Evolutionary conservation across 208 protist genomes (phyloP), one percentile per base, ranked within the genome.

Genomic region (Wallacemonas sp.): DNA sequence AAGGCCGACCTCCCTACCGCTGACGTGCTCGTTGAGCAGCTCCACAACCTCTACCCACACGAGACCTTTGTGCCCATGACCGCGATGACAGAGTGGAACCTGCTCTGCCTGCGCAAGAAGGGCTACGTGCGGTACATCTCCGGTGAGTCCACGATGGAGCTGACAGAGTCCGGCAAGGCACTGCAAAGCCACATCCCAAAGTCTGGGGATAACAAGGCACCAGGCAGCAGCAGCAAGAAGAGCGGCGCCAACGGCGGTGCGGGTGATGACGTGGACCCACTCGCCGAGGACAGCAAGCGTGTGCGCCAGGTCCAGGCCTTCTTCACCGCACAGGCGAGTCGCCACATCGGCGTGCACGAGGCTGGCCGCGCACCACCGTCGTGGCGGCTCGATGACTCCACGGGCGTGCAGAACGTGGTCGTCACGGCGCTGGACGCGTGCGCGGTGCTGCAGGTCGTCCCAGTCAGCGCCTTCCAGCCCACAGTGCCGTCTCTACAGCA

Each of bases 1-100:
- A 98, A 98, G 81, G 74, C 77, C 5, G 95, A 98, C 71, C 43
- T 92, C 27, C 70, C 80, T 12, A 63, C 79, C 33, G 85, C 88
- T 19, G 49, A 30, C 33, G 65, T 39, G 23, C 48, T 94, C 41
- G 73, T 72, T n/a, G 61, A 27, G 0, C 26, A 71, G 38, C 66
- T 97, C 41, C 80, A 72, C 21, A 32, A 39, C 32, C 69, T 58
- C 1, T 95, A 94, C 67, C 90, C 92, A 16, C 23, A 80, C 30
- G 90, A 97, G 64, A 44, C 60, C 1, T 84, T 96, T 68, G 72
- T 94, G 9, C 79, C 83, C 36, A 88, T 97, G 78, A 79, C 83
- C 2, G 91, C 92, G 27, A 69, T 78, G 49, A 76, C 80, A 16
- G 92, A 98, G 74, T 92, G 81, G 47, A 65, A 89, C 61, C 72